These are phyloP conservation scores for Ramalina intermedia DNA, from an alignment of 495 filamentous ascomycete genomes.

Conservation along the genomic window DNA sequence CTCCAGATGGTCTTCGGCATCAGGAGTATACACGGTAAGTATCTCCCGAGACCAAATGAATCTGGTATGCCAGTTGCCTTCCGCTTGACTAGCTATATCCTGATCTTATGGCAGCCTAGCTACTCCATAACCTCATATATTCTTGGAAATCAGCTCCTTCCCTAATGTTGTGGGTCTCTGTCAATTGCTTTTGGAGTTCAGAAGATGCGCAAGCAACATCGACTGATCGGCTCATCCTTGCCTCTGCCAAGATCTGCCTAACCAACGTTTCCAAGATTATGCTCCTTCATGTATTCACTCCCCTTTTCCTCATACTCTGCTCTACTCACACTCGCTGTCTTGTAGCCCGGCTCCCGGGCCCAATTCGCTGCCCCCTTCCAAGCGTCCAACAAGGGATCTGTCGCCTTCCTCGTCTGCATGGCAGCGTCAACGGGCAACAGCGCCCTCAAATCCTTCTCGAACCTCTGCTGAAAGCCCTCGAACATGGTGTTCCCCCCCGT, in stretches of 20 bases:
- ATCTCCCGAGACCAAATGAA: too few relatives aligned
- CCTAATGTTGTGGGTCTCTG: too few relatives aligned
- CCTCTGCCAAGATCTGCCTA: background rate
- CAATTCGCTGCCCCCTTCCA: constrained; percentile 88
- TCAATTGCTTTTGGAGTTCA: too few relatives aligned
- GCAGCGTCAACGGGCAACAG: constrained; percentile 54
- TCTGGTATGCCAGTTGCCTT: too few relatives aligned
- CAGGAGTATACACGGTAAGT: too few relatives aligned
- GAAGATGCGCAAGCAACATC: too few relatives aligned
- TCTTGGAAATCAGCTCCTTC: too few relatives aligned
- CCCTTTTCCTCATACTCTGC: constrained; percentile 79
- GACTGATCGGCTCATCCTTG: too few relatives aligned
- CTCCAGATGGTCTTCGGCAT: too few relatives aligned
- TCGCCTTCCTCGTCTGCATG: constrained; percentile 52
- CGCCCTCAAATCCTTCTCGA: constrained; percentile 55
- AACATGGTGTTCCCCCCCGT: constrained; percentile 91
- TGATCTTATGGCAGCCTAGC: too few relatives aligned
- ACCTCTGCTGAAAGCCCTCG: constrained; percentile 68
- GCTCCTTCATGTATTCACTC: constrained; percentile 75
- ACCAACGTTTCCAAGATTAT: constrained; percentile 58
- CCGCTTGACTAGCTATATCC: too few relatives aligned
- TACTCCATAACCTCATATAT: too few relatives aligned
- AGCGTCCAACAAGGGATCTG: constrained; percentile 65
- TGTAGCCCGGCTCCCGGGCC: constrained; percentile 28
- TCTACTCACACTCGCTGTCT: constrained; percentile 38